Percentiles rank a stretch among this genome's conserved stretches.
phyloP scores from a whole-genome alignment of 768 basidiomycete genomes.

The Boletus subparvulus region DNA sequence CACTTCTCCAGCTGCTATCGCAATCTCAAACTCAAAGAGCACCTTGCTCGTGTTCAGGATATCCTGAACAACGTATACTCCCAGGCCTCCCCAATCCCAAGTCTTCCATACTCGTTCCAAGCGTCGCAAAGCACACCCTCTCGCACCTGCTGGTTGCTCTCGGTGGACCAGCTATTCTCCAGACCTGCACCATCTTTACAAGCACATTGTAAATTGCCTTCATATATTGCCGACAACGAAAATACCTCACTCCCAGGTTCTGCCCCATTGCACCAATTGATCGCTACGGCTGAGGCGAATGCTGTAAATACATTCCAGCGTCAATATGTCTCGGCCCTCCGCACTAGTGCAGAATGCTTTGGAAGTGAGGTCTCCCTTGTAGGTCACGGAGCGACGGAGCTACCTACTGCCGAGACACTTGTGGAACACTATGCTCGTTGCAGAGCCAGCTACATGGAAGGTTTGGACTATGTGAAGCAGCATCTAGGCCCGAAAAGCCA shows the following conservation, averaged over 20 bases:
- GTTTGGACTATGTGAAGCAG: background rate
- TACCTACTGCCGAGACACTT: background rate
- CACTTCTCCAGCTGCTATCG: conserved; percentile 16
- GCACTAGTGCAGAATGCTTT: conserved; percentile 4
- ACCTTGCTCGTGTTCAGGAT: conserved; percentile 5
- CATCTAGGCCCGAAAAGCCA: conserved; percentile 12
- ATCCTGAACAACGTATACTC: background rate
- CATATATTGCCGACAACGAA: background rate
- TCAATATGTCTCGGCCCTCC: conserved; percentile 2
- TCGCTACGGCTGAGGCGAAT: background rate
- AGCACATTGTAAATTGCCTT: background rate
- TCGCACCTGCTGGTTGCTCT: background rate
- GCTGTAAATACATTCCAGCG: conserved; percentile 5
- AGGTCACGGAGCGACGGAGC: background rate
- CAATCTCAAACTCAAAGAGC: conserved; percentile 11
- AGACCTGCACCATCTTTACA: background rate
- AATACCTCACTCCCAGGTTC: background rate
- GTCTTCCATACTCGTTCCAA: background rate
- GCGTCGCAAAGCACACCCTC: background rate
- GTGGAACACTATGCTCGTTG: conserved; percentile 3
- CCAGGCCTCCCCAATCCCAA: background rate
- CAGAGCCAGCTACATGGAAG: background rate
- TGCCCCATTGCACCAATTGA: background rate
- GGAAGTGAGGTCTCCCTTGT: background rate
- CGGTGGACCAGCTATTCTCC: background rate